These are phyloP conservation scores for Pestalotiopsis sp. DNA, from an alignment of 2,329 filamentous ascomycete species.

Conservation along the genomic window DNA sequence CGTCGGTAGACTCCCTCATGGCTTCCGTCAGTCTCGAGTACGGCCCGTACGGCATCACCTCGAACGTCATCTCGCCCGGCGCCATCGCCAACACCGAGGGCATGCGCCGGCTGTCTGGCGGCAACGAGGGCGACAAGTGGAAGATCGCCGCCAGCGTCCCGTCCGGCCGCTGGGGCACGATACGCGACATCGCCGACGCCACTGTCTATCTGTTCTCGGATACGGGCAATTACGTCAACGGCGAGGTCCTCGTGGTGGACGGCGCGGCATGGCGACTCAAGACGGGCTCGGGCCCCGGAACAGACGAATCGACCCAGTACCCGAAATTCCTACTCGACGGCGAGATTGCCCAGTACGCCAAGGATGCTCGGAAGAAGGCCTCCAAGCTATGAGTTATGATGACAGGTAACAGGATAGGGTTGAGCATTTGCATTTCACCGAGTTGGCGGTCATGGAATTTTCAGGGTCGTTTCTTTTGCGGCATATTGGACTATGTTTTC, in stretches of 20 bases:
- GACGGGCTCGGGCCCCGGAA: constrained; percentile 46
- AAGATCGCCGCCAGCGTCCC: constrained; percentile 59
- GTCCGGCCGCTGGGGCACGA: constrained; percentile 73
- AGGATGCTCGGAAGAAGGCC: constrained; percentile 39
- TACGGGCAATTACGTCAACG: constrained; percentile 84
- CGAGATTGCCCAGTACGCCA: constrained; percentile 41
- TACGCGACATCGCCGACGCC: constrained; percentile 90
- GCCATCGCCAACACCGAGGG: constrained; percentile 86
- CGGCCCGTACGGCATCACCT: constrained; percentile 82
- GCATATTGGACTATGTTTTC: not conserved
- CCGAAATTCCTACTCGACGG: constrained; percentile 51
- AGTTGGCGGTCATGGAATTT: not conserved
- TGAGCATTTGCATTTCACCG: not conserved
- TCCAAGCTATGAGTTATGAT: constrained; percentile 41
- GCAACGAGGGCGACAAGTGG: constrained; percentile 35
- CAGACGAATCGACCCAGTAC: constrained; percentile 52
- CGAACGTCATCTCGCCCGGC: constrained; percentile 87
- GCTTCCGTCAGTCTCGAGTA: constrained; percentile 84
- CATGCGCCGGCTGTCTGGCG: constrained; percentile 61
- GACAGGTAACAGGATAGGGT: not conserved
- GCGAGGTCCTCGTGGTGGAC: constrained; percentile 77
- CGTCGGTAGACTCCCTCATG: constrained; percentile 84
- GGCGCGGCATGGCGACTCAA: constrained; percentile 61
- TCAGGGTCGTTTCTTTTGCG: not conserved
- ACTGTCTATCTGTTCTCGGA: constrained; percentile 89